Conservation (phyloP, 805 yeast genomes). For the Schizosaccharomyces octosporus region DNA sequence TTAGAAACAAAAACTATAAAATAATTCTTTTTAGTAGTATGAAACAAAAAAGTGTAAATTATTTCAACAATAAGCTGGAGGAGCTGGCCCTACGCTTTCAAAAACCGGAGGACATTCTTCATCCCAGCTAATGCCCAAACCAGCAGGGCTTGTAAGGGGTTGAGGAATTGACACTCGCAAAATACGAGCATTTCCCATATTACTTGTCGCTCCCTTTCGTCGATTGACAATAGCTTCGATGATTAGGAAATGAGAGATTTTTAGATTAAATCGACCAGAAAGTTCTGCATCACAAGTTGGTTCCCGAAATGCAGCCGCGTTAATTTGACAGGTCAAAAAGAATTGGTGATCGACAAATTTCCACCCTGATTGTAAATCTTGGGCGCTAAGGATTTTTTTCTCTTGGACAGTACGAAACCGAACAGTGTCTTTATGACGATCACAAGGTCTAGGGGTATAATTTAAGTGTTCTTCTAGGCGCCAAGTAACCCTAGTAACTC, state of each 20-base stretch:
- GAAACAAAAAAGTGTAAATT: background rate
- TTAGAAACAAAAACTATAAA: background rate
- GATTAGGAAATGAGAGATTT: background rate
- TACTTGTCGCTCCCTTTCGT: background rate
- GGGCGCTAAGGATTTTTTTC: background rate
- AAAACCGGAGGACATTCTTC: conserved; percentile 97
- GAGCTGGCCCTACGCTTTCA: conserved; percentile 31
- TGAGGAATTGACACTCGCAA: conserved; percentile 81
- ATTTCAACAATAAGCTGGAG: background rate
- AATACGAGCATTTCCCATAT: conserved; percentile 47
- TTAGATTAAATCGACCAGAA: background rate
- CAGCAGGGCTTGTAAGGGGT: conserved; percentile 68
- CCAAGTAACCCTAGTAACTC: background rate
- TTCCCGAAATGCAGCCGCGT: background rate
- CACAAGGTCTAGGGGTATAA: background rate
- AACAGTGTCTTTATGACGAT: background rate
- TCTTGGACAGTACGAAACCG: background rate
- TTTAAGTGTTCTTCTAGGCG: background rate
- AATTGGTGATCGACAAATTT: background rate
- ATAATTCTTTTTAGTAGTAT: background rate
- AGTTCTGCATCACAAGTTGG: background rate
- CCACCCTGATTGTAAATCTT: background rate
- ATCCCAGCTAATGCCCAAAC: conserved; percentile 93
- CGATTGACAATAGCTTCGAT: background rate
- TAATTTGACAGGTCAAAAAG: background rate